These are phyloP conservation scores for Celoporthe dispersa DNA, from an alignment of 2,329 filamentous ascomycete genomes.

Conservation along the genomic window DNA sequence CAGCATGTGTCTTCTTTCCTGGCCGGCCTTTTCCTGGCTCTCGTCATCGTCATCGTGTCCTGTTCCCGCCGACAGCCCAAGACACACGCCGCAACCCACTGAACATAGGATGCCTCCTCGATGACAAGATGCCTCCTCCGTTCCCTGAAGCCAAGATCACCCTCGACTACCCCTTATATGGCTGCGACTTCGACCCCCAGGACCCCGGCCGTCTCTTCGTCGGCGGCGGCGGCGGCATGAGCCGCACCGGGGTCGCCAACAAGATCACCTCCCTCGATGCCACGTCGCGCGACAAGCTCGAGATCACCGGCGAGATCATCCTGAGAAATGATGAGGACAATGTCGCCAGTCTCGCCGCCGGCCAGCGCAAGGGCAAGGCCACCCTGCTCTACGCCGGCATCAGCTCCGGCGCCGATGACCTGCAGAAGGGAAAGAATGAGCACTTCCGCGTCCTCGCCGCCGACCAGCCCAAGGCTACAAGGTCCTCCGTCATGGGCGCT, in stretches of 20 bases:
- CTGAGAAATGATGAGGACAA: constrained; percentile 87
- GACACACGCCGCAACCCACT: neutral
- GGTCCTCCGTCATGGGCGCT: constrained; percentile 38
- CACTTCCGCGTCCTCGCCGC: constrained; percentile 81
- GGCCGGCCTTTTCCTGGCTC: neutral
- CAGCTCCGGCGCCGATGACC: constrained; percentile 76
- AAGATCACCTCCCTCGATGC: constrained; percentile 80
- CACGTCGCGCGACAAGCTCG: constrained; percentile 65
- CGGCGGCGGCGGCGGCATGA: constrained; percentile 84
- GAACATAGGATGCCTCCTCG: constrained; percentile 15
- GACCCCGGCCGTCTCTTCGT: constrained; percentile 78
- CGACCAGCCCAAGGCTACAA: constrained; percentile 38
- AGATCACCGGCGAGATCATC: constrained; percentile 72
- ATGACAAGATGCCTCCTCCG: constrained; percentile 34
- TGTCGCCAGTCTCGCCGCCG: constrained; percentile 78
- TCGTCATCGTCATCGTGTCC: constrained; percentile 15
- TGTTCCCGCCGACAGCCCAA: neutral
- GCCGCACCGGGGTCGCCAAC: constrained; percentile 81
- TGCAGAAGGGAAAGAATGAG: constrained; percentile 77
- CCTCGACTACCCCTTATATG: constrained; percentile 83
- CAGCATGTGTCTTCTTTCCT: neutral
- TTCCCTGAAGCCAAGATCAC: constrained; percentile 63
- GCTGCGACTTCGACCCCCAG: constrained; percentile 84
- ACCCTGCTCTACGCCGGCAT: constrained; percentile 74
- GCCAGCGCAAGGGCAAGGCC: constrained; percentile 60